phyloP scores from a whole-genome alignment of 1,284 basidiomycete genomes.

The Ceratobasidium sp. region DNA sequence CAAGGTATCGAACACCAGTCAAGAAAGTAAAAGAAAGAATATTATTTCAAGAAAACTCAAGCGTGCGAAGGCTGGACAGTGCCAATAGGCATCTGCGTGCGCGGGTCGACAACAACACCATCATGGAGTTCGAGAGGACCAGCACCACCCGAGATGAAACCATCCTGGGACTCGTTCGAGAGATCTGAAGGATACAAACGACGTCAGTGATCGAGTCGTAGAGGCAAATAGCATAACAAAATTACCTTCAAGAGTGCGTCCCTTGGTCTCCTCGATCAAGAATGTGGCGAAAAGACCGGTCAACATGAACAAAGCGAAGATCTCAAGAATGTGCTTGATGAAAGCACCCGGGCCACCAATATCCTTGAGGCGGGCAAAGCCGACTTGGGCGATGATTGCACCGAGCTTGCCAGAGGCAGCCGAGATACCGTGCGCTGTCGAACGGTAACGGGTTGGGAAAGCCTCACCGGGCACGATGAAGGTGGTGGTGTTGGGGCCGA shows the following conservation, averaged over 20 bases:
- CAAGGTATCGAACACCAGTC: not conserved
- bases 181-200: slow-evolving; percentile 28
- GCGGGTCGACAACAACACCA: slow-evolving; percentile 29
- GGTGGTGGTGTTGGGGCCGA: slow-evolving; percentile 81
- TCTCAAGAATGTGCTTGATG: slow-evolving; percentile 69
- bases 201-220: not conserved
- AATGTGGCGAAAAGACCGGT: slow-evolving; percentile 80
- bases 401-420: slow-evolving; percentile 82
- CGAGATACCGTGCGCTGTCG: slow-evolving; percentile 84
- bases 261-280: slow-evolving; percentile 79
- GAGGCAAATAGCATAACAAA: not conserved
- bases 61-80: not conserved
- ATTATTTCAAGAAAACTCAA: not conserved
- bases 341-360: slow-evolving; percentile 60
- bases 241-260: slow-evolving; percentile 66
- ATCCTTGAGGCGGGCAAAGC: slow-evolving; percentile 73
- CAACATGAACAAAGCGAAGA: slow-evolving; percentile 81
- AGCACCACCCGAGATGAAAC: slow-evolving; percentile 42
- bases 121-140: slow-evolving; percentile 30
- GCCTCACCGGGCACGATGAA: slow-evolving; percentile 79
- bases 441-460: slow-evolving; percentile 87
- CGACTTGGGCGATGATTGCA: slow-evolving; percentile 83
- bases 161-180: slow-evolving; percentile 45
- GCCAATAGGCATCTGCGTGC: slow-evolving; percentile 8
- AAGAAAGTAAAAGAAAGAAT: not conserved